These are phyloP conservation scores for Colletotrichum godetiae DNA, from an alignment of 2,329 filamentous ascomycete species.

Conservation along the genomic window DNA sequence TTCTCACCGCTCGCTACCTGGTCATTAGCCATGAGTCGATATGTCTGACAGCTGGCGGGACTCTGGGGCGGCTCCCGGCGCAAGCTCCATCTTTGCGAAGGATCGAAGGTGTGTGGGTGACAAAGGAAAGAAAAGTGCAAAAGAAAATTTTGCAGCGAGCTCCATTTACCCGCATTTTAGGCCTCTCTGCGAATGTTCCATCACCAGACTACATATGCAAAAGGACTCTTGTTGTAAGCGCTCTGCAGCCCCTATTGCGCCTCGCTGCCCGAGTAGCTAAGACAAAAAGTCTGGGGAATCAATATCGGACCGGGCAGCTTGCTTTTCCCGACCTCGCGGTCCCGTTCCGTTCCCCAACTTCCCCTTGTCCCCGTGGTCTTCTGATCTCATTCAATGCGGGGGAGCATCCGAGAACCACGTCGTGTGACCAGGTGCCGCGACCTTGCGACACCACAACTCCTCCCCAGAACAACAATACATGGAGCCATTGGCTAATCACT, in stretches of 20 bases:
- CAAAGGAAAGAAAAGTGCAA: not conserved
- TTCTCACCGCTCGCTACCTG: conserved; percentile 21
- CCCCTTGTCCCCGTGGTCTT: conserved; percentile 31
- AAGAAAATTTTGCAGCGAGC: not conserved
- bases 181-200: not conserved
- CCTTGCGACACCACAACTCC: conserved; percentile 28
- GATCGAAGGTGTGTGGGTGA: conserved; percentile 13
- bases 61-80: not conserved
- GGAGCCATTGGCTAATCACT: conserved; percentile 14
- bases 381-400: conserved; percentile 34
- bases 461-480: not conserved
- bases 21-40: not conserved
- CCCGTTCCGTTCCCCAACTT: conserved; percentile 20
- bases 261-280: conserved; percentile 15
- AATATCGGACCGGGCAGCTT: conserved; percentile 20
- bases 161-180: conserved; percentile 8
- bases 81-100: not conserved
- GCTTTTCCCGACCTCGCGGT: conserved; percentile 30
- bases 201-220: not conserved
- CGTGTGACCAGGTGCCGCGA: conserved; percentile 31
- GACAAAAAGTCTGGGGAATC: conserved; percentile 10
- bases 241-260: conserved; percentile 7
- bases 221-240: conserved; percentile 2
- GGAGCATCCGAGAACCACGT: conserved; percentile 34
- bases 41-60: conserved; percentile 9